Conservation (phyloP, 345 rosid genomes). For the Dimocarpus longan region DNA sequence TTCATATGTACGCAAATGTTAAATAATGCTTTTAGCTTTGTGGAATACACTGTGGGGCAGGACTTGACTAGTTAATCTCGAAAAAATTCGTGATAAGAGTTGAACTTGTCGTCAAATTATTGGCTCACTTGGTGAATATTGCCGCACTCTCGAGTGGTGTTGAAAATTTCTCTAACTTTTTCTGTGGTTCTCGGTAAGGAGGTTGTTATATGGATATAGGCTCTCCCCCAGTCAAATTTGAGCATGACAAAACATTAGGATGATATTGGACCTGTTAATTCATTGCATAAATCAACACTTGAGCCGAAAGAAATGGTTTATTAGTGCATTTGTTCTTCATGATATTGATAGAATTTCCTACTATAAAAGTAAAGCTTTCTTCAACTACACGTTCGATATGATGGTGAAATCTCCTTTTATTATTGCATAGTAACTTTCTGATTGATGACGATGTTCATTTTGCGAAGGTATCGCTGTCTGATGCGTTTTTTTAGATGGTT, state of each 20-base stretch:
- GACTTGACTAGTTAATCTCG: conserved; percentile 21
- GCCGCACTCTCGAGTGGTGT: conserved; percentile 19
- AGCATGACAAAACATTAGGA: conserved; percentile 28
- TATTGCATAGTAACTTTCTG: conserved; percentile 22
- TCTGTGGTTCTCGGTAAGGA: conserved; percentile 24
- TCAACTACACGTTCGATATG: conserved; percentile 32
- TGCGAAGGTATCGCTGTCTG: conserved; percentile 22
- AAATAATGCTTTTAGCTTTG: conserved; percentile 20
- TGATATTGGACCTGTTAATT: conserved; percentile 37
- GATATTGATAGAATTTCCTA: conserved; percentile 33
- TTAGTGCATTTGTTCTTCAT: conserved; percentile 43
- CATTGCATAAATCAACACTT: conserved; percentile 43
- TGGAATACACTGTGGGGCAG: conserved; percentile 31
- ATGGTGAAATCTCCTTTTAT: conserved; percentile 26
- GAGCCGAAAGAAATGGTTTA: conserved; percentile 49
- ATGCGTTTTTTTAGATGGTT: conserved; percentile 1
- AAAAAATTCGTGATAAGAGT: conserved; percentile 9
- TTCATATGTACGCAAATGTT: conserved; percentile 27
- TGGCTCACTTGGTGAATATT: conserved; percentile 21
- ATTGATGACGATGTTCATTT: conserved; percentile 21
- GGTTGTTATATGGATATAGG: conserved; percentile 29
- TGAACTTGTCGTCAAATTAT: conserved; percentile 19
- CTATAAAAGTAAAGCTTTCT: conserved; percentile 23
- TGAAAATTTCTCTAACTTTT: conserved; percentile 21
- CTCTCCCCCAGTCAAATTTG: conserved; percentile 23